Percentiles rank a stretch among this genome's conserved stretches.
These are phyloP conservation scores for Pedinophyceae sp. DNA, from an alignment of 139 green algal species.

Conservation along the genomic window DNA sequence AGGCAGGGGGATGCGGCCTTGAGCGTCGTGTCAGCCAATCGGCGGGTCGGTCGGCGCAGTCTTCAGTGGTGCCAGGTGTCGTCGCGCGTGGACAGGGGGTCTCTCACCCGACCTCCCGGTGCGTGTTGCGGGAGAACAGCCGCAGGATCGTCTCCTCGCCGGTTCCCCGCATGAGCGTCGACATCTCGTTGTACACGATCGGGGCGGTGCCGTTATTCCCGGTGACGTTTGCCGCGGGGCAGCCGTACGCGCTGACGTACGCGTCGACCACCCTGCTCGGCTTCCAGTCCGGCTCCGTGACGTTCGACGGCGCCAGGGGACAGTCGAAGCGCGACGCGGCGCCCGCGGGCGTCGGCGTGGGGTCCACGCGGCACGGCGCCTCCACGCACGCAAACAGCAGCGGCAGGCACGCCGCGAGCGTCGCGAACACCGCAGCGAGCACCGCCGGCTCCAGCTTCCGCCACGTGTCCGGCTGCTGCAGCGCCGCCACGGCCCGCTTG, in stretches of 20 bases:
- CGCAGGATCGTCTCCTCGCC: conserved; percentile 72
- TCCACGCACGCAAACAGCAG: conserved; percentile 58
- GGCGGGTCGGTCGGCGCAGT: no score
- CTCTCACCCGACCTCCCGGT: conserved; percentile 63
- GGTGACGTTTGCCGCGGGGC: neutral
- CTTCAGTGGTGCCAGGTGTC: no score
- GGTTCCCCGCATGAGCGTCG: conserved; percentile 48
- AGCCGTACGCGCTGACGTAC: conserved; percentile 2
- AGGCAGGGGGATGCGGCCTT: conserved; percentile 6
- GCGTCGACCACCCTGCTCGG: no score
- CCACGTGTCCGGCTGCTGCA: conserved; percentile 18
- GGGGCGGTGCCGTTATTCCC: conserved; percentile 18
- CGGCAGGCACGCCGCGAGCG: conserved; percentile 57
- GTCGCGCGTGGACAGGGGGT: no score
- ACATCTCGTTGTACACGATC: conserved; percentile 68
- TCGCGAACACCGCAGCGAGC: conserved; percentile 58
- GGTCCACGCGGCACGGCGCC: conserved; percentile 27
- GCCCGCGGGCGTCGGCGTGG: neutral
- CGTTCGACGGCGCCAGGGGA: no score
- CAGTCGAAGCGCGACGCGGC: neutral
- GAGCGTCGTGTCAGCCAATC: conserved; percentile 46
- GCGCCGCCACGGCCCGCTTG: no score
- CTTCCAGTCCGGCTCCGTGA: no score
- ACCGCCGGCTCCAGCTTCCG: conserved; percentile 52
- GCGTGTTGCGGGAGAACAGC: conserved; percentile 57